Evolutionary conservation across 495 filamentous ascomycete species (phyloP).

Genomic region (Aspergillus biplanus): DNA sequence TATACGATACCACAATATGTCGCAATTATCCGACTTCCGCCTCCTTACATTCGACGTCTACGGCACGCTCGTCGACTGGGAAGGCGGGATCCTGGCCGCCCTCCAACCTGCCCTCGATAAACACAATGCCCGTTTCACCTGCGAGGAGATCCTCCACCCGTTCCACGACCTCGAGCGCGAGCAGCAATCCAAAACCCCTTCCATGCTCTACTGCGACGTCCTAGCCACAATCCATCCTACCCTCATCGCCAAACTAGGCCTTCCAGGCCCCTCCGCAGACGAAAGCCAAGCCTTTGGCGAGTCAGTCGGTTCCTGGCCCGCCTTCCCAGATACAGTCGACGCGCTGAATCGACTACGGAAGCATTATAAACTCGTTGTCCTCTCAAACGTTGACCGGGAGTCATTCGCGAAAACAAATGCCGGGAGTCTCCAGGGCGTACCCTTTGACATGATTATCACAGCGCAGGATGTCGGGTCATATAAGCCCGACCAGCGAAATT

Average conservation of each 20-base stretch:
- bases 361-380: constrained; percentile 69
- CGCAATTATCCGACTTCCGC: constrained; percentile 44
- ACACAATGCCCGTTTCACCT: constrained; percentile 38
- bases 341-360: constrained; percentile 58
- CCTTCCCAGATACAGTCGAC: constrained; percentile 67
- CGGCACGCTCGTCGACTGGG: constrained; percentile 82
- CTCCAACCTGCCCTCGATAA: constrained; percentile 46
- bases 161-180: constrained; percentile 47
- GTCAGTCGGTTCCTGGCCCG: constrained; percentile 62
- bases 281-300: constrained; percentile 50
- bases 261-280: constrained; percentile 34
- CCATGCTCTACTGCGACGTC: constrained; percentile 60
- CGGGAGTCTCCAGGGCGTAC: constrained; percentile 49
- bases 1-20: constrained; percentile 24
- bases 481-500: constrained; percentile 71
- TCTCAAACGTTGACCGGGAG: constrained; percentile 71
- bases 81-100: constrained; percentile 48
- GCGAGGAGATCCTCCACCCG: constrained; percentile 39
- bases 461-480: constrained; percentile 77
- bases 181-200: constrained; percentile 54
- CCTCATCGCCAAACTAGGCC: constrained; percentile 45
- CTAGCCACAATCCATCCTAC: constrained; percentile 53
- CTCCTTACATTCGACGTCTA: constrained; percentile 79
- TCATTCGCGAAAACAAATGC: constrained; percentile 60
- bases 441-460: constrained; percentile 74